Evolutionary conservation across 2,329 filamentous ascomycete genomes (phyloP).

Genomic region (Teratosphaeria epicoccoides): DNA sequence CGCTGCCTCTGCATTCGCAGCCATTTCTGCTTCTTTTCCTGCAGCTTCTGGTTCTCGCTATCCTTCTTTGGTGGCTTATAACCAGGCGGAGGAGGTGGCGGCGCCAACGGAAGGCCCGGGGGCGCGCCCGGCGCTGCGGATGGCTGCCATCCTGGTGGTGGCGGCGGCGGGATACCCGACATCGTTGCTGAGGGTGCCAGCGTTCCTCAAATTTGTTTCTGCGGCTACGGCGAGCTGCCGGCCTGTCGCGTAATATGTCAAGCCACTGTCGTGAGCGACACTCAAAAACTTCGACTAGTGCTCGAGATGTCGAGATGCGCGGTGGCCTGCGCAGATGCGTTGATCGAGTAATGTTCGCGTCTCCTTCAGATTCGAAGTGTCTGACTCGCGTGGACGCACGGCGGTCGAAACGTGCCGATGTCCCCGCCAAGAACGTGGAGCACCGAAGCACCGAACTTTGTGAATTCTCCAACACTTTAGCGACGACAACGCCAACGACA

Average conservation of each 20-base stretch:
- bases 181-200: constrained; percentile 28
- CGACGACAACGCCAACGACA: constrained; percentile 9
- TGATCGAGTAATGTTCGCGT: background rate
- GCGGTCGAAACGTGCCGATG: background rate
- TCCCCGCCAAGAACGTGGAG: background rate
- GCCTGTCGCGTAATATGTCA: constrained; percentile 2
- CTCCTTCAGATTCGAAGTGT: background rate
- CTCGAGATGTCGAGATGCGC: constrained; percentile 10
- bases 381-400: background rate
- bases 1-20: constrained; percentile 79
- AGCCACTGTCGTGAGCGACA: constrained; percentile 1
- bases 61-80: constrained; percentile 73
- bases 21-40: constrained; percentile 99
- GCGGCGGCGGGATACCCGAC: constrained; percentile 54
- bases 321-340: constrained; percentile 20
- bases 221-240: constrained; percentile 14
- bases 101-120: constrained; percentile 38
- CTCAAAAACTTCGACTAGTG: background rate
- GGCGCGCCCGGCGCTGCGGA: constrained; percentile 38
- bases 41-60: constrained; percentile 83
- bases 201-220: background rate
- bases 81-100: constrained; percentile 65
- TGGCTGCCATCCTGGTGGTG: constrained; percentile 55
- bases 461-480: background rate
- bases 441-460: background rate